Evolutionary conservation across 2,329 filamentous ascomycete genomes (phyloP).

Genomic region (Lachnellula cervina): DNA sequence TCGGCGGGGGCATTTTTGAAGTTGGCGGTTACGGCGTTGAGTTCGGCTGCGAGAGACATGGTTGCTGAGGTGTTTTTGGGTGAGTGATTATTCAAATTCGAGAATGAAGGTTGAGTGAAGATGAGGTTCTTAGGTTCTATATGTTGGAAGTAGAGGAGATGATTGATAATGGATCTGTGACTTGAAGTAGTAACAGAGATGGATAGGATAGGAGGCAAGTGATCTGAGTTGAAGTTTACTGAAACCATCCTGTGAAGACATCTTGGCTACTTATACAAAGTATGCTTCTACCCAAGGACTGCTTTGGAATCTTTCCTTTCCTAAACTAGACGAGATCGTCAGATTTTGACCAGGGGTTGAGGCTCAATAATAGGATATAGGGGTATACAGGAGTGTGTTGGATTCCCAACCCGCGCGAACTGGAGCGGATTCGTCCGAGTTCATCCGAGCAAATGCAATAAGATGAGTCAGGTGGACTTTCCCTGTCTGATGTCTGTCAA

Average conservation of each 20-base stretch:
- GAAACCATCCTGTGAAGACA: too few relatives aligned
- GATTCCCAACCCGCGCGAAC: neutral
- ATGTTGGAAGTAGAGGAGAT: neutral
- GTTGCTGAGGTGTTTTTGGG: neutral
- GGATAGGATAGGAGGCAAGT: too few relatives aligned
- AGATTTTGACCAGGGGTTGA: too few relatives aligned
- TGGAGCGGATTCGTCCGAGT: neutral
- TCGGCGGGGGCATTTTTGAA: constrained; percentile 12
- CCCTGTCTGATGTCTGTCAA: neutral
- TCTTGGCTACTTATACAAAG: too few relatives aligned
- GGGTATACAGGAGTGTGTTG: neutral
- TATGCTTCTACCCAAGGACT: too few relatives aligned
- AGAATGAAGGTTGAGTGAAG: neutral
- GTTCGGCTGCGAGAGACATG: constrained; percentile 15
- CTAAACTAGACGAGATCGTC: too few relatives aligned
- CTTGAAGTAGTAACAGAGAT: too few relatives aligned
- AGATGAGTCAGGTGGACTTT: neutral
- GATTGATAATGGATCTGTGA: too few relatives aligned
- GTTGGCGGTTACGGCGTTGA: constrained; percentile 7
- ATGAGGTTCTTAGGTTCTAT: neutral
- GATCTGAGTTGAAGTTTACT: too few relatives aligned
- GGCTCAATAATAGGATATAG: neutral
- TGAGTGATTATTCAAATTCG: neutral
- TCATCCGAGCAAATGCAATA: constrained; percentile 3
- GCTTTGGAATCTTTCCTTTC: too few relatives aligned